A percentile compares a stretch with the other conserved stretches of the same genome.
Conservation (phyloP, 176 grass and related monocot genomes). For the Triticum turgidum region DNA sequence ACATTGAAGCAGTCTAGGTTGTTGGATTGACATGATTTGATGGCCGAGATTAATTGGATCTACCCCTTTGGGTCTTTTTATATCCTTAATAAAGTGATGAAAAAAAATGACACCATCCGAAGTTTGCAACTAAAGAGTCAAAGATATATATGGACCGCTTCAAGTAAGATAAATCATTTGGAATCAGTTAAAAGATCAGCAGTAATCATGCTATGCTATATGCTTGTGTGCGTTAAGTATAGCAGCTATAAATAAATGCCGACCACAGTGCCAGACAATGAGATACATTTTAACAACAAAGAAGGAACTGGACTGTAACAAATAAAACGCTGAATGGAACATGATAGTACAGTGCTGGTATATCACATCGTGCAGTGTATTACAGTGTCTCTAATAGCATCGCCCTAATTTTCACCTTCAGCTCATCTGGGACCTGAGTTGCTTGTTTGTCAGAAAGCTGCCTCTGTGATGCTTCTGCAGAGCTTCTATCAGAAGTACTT, state of each 20-base stretch:
- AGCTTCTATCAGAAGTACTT: constrained; percentile 37
- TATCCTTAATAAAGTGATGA: too few relatives aligned
- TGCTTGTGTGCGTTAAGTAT: too few relatives aligned
- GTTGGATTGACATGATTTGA: too few relatives aligned
- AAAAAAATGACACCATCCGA: too few relatives aligned
- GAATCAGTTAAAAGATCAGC: too few relatives aligned
- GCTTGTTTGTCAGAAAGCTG: constrained; percentile 37
- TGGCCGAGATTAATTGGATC: too few relatives aligned
- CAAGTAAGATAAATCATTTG: too few relatives aligned
- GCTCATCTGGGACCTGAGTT: constrained; percentile 57
- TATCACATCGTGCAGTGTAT: background rate
- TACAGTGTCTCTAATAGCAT: constrained; percentile 76
- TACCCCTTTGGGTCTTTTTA: too few relatives aligned
- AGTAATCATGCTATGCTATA: too few relatives aligned
- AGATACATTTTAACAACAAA: background rate
- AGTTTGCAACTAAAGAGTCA: background rate
- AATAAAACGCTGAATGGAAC: background rate
- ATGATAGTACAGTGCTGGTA: background rate
- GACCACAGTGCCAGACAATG: background rate
- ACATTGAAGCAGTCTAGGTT: too few relatives aligned
- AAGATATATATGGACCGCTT: background rate
- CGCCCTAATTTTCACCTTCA: constrained; percentile 88
- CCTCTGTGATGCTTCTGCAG: constrained; percentile 46
- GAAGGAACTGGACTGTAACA: background rate
- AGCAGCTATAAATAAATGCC: background rate